These are phyloP conservation scores for Daldinia concentrica DNA, from an alignment of 495 filamentous ascomycete species.

Conservation along the genomic window DNA sequence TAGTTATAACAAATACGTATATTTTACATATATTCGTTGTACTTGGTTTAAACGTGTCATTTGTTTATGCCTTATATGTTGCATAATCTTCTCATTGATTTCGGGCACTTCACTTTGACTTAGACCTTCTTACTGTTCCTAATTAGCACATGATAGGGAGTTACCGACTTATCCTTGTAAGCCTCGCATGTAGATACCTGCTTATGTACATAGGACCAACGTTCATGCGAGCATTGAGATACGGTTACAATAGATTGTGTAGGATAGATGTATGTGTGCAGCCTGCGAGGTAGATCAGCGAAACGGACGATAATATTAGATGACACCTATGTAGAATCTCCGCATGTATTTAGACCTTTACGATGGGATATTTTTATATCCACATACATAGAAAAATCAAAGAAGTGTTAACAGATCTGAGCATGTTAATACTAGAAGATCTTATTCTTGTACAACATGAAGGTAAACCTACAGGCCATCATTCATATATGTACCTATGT, in stretches of 20 bases:
- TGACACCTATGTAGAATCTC: constrained; percentile 3
- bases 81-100: no score
- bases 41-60: neutral
- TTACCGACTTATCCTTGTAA: constrained; percentile 5
- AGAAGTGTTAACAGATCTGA: no score
- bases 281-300: constrained; percentile 30
- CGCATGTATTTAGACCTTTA: no score
- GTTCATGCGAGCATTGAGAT: constrained; percentile 16
- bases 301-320: constrained; percentile 15
- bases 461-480: no score
- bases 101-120: no score
- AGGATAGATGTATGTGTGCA: constrained; percentile 16
- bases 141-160: constrained; percentile 4
- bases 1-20: no score
- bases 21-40: no score
- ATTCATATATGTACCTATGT: neutral
- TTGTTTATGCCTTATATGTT: no score
- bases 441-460: neutral
- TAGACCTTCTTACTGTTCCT: neutral
- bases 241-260: neutral
- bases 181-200: constrained; percentile 11
- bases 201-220: neutral
- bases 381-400: no score
- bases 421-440: neutral
- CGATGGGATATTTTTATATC: neutral